Percentiles rank a stretch among this genome's conserved stretches.
Conservation (phyloP, 306 rosid species). For the Cucumis hystrix region DNA sequence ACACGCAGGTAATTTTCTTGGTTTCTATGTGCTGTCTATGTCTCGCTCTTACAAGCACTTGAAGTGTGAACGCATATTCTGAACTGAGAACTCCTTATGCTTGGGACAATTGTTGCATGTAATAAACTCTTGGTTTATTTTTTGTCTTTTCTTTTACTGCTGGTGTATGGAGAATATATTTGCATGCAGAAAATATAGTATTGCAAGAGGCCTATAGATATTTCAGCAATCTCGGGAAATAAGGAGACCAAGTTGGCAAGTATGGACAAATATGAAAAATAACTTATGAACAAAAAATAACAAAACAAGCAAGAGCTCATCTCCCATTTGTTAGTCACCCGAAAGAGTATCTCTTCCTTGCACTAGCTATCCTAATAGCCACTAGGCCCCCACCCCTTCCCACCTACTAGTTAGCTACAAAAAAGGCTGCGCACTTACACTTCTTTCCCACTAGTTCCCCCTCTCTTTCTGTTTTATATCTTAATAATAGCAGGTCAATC, state of each 20-base stretch:
- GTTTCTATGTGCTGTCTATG: not conserved
- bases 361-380: not conserved
- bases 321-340: not conserved
- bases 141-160: not conserved
- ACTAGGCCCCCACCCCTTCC: not conserved
- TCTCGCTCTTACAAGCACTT: not conserved
- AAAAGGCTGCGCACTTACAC: not conserved
- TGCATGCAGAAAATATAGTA: not conserved
- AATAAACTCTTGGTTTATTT: not conserved
- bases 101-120: not conserved
- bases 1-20: conserved; percentile 51
- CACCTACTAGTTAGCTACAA: not conserved
- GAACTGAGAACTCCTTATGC: not conserved
- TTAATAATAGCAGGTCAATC: not conserved
- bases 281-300: not conserved
- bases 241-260: not conserved
- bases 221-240: not conserved
- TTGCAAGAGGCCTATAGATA: not conserved
- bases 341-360: not conserved
- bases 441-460: not conserved
- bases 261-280: not conserved
- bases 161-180: not conserved
- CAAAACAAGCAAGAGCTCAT: not conserved
- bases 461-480: not conserved
- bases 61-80: not conserved